Evolutionary conservation across 2,329 filamentous ascomycete species (phyloP), one percentile per base, ranked within the genome.

Genomic region (Ophidiomyces ophidiicola): DNA sequence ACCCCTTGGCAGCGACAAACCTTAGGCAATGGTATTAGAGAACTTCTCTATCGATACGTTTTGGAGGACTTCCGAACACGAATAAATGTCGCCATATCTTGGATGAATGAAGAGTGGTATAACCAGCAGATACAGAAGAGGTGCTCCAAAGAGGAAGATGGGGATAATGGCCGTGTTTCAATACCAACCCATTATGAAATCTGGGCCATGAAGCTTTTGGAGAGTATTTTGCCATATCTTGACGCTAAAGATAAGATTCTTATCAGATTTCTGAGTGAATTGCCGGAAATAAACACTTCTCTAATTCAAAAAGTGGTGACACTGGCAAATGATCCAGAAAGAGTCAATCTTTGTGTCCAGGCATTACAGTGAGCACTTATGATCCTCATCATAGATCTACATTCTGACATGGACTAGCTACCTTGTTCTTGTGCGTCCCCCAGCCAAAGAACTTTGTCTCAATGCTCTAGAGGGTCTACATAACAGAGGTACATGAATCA

Each of bases 21-120:
- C 58, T 48, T 70, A 63, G 38, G 71, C 49, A 72, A 82, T 52
- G 71, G 71, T 4, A 85, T 96, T 48, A 76, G 90, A 37, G 81
- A 93, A 49, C 71, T 76, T 5, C 66, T 98, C 1, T 90, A 86
- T 60, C 71, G 75, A 39, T 94, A 93, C 57, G 74, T 96, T 33
- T 74, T 96, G 46, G 85, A 92, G 47, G 88, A 96, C 56, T 98
- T 94, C 63, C 78, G 88, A 39, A 78, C 74, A 46, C 79, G 90
- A 30, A 87, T 96, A 46, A 87, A 92, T 49, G 74, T 90, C 15
- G 88, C 86, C 1, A 85, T 96, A 36, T 79, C 80, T 5, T 98
- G 90, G 90, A 70, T 98, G 11, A 93, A 81, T 51, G 90, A 98
- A 59, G 90, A 98, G 62, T 98, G 90, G 88, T 96, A 94, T 60